Evolutionary conservation across 192 early-diverging fungal genomes (phyloP).

Genomic region (Paraglomus occultum): DNA sequence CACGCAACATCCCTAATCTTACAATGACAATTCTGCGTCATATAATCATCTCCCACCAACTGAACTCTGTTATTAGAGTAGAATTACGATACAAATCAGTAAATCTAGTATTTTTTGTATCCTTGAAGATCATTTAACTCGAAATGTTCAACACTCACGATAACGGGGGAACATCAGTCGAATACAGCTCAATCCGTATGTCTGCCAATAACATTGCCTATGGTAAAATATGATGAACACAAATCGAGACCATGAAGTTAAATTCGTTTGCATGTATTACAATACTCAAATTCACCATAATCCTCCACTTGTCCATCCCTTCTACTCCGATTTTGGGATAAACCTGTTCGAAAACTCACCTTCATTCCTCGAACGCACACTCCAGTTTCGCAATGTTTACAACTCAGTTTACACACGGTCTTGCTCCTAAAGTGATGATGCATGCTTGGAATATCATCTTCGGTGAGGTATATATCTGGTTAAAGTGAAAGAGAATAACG

Average conservation of each 20-base stretch:
- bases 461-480: background rate
- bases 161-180: constrained; percentile 70
- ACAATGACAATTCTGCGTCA: constrained; percentile 67
- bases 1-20: constrained; percentile 73
- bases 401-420: constrained; percentile 62
- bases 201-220: constrained; percentile 69
- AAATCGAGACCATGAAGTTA: too few species aligned
- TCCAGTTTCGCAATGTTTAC: constrained; percentile 60
- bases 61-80: constrained; percentile 48
- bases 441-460: background rate
- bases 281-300: background rate
- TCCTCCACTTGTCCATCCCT: background rate
- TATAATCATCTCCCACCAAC: constrained; percentile 68
- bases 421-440: constrained; percentile 46
- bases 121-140: constrained; percentile 13
- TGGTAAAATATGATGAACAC: background rate
- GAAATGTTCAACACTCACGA: constrained; percentile 37
- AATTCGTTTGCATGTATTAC: constrained; percentile 1
- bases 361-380: constrained; percentile 74
- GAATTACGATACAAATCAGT: background rate
- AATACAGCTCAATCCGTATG: constrained; percentile 68
- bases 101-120: background rate
- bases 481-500: constrained; percentile 8
- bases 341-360: constrained; percentile 46
- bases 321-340: background rate